These are phyloP conservation scores for Cercospora beticola DNA, from an alignment of 2,329 filamentous ascomycete species.

Conservation along the genomic window DNA sequence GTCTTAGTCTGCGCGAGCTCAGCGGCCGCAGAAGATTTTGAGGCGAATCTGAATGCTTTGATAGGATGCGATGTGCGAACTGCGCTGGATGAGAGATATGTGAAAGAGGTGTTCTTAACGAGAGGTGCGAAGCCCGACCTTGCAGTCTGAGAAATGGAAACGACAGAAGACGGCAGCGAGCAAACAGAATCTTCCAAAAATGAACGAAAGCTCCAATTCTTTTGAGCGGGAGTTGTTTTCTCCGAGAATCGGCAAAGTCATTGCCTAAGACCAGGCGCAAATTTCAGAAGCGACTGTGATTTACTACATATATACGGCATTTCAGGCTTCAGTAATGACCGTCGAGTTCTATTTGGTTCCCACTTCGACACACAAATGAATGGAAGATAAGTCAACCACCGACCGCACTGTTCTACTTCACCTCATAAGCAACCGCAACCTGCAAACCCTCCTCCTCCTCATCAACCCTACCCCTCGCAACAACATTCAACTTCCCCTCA, in stretches of 20 bases:
- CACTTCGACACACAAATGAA: too few species aligned
- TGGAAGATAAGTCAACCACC: too few species aligned
- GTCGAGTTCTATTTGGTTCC: too few species aligned
- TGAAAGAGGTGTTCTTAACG: neutral
- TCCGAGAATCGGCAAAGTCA: too few species aligned
- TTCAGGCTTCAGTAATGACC: too few species aligned
- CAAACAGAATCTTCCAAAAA: too few species aligned
- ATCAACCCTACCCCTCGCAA: neutral
- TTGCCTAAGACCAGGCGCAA: too few species aligned
- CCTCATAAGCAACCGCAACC: neutral
- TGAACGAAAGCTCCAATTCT: too few species aligned
- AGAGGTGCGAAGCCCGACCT: neutral
- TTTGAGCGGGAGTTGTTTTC: too few species aligned
- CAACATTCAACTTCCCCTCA: neutral
- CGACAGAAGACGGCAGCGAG: neutral
- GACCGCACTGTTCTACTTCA: neutral
- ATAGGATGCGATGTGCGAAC: neutral
- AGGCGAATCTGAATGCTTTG: neutral
- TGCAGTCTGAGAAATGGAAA: neutral
- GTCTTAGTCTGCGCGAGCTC: neutral
- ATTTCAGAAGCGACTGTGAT: too few species aligned
- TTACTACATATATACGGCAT: too few species aligned
- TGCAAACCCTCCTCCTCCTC: neutral
- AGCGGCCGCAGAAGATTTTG: neutral
- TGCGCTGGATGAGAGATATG: conserved; percentile 1